phyloP scores from a whole-genome alignment of 768 basidiomycete genomes.

The Termitomyces sp. region DNA sequence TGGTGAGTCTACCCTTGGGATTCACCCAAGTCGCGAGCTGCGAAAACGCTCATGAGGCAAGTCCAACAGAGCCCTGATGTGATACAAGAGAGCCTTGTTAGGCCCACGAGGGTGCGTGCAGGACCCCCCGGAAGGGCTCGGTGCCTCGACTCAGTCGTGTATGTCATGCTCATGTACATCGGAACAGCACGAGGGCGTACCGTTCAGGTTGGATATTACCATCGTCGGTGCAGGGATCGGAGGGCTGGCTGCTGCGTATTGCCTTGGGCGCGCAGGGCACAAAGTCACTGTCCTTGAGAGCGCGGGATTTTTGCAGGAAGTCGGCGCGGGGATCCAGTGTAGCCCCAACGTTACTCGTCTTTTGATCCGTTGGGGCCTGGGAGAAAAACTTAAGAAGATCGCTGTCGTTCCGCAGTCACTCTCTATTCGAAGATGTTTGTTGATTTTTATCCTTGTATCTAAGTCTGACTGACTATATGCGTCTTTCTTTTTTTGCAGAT shows the following conservation, averaged over 20 bases:
- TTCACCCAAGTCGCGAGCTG: background rate
- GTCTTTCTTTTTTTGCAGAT: conserved; percentile 21
- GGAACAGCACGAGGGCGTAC: background rate
- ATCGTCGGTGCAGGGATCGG: conserved; percentile 54
- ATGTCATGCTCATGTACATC: background rate
- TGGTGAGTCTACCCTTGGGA: background rate
- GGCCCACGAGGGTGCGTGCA: conserved; percentile 1
- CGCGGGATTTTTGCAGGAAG: conserved; percentile 37
- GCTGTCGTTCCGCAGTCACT: conserved; percentile 39
- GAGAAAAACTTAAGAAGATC: conserved; percentile 34
- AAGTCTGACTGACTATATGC: background rate
- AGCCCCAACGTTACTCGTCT: conserved; percentile 42
- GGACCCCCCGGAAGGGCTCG: background rate
- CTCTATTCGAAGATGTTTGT: conserved; percentile 41
- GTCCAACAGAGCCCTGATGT: background rate
- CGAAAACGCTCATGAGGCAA: background rate
- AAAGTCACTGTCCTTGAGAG: conserved; percentile 47
- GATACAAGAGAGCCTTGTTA: background rate
- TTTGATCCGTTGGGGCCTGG: conserved; percentile 51
- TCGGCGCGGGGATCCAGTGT: conserved; percentile 55
- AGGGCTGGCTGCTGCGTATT: conserved; percentile 45
- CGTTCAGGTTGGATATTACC: conserved; percentile 23
- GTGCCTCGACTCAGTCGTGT: background rate
- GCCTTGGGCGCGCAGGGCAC: conserved; percentile 46
- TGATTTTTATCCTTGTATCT: background rate